Evolutionary conservation across 768 basidiomycete species (phyloP), one percentile per base, ranked within the genome.

Genomic region (Tephrocybe sp.): DNA sequence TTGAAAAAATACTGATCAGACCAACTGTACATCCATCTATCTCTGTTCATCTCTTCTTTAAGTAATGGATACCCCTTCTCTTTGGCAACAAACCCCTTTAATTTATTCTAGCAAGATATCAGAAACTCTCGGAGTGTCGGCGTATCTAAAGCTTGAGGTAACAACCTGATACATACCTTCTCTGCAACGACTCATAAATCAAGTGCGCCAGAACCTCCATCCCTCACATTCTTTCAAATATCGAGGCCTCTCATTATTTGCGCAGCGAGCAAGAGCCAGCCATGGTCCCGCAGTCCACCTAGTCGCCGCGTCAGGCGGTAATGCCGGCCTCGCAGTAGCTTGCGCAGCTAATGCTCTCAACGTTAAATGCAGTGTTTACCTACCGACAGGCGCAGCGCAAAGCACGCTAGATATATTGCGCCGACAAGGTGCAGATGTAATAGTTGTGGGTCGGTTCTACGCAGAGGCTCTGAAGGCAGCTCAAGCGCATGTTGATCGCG

Each of bases 151-250:
- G 58, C 76, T 90, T 11, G 88, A 91, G 72, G 86, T 86, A 51
- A 59, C 31, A 17, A 20, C 11, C 26, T 13, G 5, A 38, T 39
- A 14, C 16, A 7, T 8, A 26, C 7, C 26, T 26, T 26, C 26
- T 26, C 26, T 26, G 26, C 4, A 26, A 26, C 7, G 26, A 26
- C 26, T 26, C 7, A 7, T 26, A 4, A 7, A 26, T 26, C n/a
- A n/a, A n/a, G n/a, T n/a, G 35, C 12, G 38, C 19, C 32, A 89
- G 89, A 87, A 79, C 54, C 69, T 90, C 1, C 89, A 91, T 50
- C 84, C 83, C 0, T 78, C 80, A 0, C 75, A 85, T 54, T 89
- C 88, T 2, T 91, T 87, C 79, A 91, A 92, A 62, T 84, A 78
- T 59, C 76, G 89, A 17, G 87, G 87, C 5, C 73, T 89, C 31